A percentile compares a stretch with the other conserved stretches of the same genome.
Evolutionary conservation across 2,329 filamentous ascomycete genomes (phyloP).

Genomic region (Trichoderma sp.): DNA sequence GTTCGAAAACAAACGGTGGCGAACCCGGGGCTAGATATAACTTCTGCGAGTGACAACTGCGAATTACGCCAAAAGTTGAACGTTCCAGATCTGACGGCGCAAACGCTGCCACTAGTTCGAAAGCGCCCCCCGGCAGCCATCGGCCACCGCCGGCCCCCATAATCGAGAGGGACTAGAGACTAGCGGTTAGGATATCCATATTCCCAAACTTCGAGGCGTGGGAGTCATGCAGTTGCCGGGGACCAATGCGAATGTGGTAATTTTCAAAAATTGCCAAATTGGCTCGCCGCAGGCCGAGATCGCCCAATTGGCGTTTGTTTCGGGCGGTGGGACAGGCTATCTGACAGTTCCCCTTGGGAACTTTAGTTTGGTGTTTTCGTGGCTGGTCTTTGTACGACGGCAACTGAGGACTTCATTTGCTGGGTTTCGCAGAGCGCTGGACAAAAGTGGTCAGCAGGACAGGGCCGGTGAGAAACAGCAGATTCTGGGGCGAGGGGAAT

Average conservation of each 20-base stretch:
- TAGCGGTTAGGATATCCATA: not conserved
- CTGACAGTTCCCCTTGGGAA: not conserved
- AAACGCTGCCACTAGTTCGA: not conserved
- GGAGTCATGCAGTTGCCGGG: constrained; percentile 15
- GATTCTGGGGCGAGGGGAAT: not conserved
- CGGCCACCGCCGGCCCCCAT: constrained; percentile 18
- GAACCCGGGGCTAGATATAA: constrained; percentile 3
- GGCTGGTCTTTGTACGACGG: not conserved
- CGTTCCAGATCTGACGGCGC: constrained; percentile 3
- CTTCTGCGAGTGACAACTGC: not conserved
- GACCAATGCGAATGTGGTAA: constrained; percentile 1
- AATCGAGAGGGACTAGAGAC: not conserved
- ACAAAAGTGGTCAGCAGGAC: constrained; percentile 10
- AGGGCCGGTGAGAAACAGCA: not conserved
- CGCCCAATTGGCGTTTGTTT: constrained; percentile 2
- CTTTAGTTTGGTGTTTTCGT: not conserved
- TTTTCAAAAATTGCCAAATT: constrained; percentile 14
- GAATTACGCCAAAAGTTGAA: not conserved
- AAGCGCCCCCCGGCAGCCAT: constrained; percentile 6
- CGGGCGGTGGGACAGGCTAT: not conserved
- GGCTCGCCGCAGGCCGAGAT: constrained; percentile 4
- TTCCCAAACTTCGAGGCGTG: not conserved
- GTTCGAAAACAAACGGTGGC: not conserved
- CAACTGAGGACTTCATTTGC: not conserved
- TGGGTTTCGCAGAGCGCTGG: not conserved